These are phyloP conservation scores for Fusarium sp. DNA, from an alignment of 2,329 filamentous ascomycete genomes.

Conservation along the genomic window DNA sequence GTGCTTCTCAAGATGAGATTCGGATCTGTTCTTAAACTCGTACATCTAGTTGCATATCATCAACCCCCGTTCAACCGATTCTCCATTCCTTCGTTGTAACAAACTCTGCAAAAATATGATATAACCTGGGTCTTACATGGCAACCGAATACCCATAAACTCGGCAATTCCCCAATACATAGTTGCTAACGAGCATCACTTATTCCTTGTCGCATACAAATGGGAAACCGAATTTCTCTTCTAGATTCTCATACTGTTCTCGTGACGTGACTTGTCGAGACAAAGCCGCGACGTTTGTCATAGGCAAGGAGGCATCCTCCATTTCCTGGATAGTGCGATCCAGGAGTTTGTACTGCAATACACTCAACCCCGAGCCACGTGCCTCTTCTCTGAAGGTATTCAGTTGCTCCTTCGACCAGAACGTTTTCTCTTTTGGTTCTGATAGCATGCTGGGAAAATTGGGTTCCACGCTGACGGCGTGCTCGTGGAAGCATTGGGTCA, in stretches of 20 bases:
- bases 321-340: neutral
- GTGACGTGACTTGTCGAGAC: rapidly evolving
- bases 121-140: neutral
- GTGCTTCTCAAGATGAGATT: too few species aligned
- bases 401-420: neutral
- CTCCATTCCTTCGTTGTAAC: too few species aligned
- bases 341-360: neutral
- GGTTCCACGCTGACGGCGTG: neutral
- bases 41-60: too few species aligned
- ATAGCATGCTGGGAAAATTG: neutral
- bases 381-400: neutral
- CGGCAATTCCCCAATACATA: neutral
- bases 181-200: neutral
- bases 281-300: neutral
- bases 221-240: rapidly evolving
- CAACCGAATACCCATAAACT: too few species aligned
- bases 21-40: too few species aligned
- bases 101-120: neutral
- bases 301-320: rapidly evolving
- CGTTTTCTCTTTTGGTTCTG: neutral
- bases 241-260: rapidly evolving
- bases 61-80: too few species aligned
- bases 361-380: neutral
- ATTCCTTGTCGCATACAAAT: rapidly evolving
- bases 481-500: neutral